These are phyloP conservation scores for Vigna mungo DNA, from an alignment of 306 rosid species.

Conservation along the genomic window DNA sequence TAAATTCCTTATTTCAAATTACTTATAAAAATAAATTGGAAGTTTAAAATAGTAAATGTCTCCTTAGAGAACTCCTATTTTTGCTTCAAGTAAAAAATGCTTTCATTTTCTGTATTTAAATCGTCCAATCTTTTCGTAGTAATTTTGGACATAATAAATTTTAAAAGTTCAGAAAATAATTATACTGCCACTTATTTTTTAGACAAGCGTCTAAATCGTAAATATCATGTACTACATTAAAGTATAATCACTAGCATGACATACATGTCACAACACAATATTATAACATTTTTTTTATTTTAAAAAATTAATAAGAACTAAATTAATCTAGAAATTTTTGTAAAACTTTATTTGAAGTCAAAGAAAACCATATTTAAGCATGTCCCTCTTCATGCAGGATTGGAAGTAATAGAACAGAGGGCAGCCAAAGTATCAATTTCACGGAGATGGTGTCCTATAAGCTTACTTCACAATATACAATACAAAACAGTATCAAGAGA, in stretches of 20 bases:
- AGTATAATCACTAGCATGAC: neutral
- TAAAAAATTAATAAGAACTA: neutral
- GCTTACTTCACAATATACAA: slow-evolving; percentile 47
- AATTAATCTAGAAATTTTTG: neutral
- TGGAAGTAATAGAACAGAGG: neutral
- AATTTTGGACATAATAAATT: no score
- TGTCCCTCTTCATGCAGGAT: neutral
- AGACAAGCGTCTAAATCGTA: no score
- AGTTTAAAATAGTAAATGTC: no score
- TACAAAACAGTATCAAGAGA: slow-evolving; percentile 38
- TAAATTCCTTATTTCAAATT: no score
- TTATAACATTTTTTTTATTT: neutral
- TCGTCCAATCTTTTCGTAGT: no score
- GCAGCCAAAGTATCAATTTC: slow-evolving; percentile 14
- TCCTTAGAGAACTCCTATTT: no score
- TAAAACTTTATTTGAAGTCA: neutral
- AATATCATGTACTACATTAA: neutral
- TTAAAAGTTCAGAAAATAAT: no score
- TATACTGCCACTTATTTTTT: no score
- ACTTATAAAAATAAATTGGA: no score
- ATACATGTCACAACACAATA: neutral
- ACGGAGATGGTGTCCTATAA: slow-evolving; percentile 4
- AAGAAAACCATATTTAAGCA: slow-evolving; percentile 1
- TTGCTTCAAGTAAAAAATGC: no score
- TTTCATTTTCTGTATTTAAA: no score